These are phyloP conservation scores for Aspergillus chevalieri DNA, from an alignment of 2,329 filamentous ascomycete species.

Conservation along the genomic window DNA sequence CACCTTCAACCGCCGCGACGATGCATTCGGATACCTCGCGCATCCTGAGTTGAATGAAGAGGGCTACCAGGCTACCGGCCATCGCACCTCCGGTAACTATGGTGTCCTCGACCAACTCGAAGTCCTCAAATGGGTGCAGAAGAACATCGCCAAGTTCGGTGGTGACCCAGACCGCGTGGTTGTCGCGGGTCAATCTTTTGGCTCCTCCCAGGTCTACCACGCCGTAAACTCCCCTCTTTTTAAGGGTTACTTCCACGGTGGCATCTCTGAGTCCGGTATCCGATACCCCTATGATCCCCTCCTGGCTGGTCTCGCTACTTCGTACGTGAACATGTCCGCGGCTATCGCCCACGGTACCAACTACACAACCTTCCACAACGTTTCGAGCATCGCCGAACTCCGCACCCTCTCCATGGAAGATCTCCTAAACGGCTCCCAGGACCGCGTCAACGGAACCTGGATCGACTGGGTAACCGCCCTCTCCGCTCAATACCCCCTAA, in stretches of 20 bases:
- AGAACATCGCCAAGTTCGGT: conserved; percentile 48
- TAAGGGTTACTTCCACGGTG: conserved; percentile 25
- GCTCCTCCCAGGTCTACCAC: conserved; percentile 27
- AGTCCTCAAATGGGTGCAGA: conserved; percentile 51
- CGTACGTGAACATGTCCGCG: conserved; percentile 23
- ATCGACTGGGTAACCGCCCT: conserved; percentile 20
- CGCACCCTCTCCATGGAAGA: conserved; percentile 18
- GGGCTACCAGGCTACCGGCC: conserved; percentile 12
- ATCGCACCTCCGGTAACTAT: conserved; percentile 23
- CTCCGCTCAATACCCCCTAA: conserved; percentile 20
- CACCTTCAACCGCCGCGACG: conserved; percentile 23
- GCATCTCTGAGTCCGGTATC: conserved; percentile 25
- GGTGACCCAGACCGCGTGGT: conserved; percentile 47
- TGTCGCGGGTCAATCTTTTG: conserved; percentile 29
- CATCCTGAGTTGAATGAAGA: conserved; percentile 21
- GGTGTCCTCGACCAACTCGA: conserved; percentile 50
- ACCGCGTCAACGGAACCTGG: conserved; percentile 20
- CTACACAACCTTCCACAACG: conserved; percentile 21
- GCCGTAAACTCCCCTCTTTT: conserved; percentile 25
- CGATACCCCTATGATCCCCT: conserved; percentile 24
- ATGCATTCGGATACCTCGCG: conserved; percentile 23
- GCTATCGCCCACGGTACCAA: conserved; percentile 19
- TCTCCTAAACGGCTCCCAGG: conserved; percentile 19
- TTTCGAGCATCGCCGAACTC: conserved; percentile 16
- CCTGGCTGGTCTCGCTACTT: conserved; percentile 22